These are phyloP conservation scores for Lolium perenne DNA, from an alignment of 176 grass and related monocot species.

Conservation along the genomic window DNA sequence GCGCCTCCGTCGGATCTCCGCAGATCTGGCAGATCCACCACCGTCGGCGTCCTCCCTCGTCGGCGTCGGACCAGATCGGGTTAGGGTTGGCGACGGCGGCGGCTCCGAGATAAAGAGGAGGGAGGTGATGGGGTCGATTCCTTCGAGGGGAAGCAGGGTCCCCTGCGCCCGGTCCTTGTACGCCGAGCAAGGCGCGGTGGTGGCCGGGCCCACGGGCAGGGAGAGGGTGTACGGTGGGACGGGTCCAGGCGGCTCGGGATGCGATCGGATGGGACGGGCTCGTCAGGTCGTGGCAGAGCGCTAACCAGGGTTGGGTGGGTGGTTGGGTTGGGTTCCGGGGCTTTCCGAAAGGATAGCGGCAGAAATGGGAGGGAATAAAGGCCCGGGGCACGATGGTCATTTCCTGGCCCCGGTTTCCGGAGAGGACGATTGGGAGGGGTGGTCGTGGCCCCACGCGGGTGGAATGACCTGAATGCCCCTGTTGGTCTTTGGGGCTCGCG, in stretches of 20 bases:
- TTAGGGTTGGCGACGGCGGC: slow-evolving; percentile 80
- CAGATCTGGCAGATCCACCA: slow-evolving; percentile 41
- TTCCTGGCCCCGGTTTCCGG: slow-evolving; percentile 8
- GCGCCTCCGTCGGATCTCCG: slow-evolving; percentile 53
- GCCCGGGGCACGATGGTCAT: slow-evolving; percentile 23
- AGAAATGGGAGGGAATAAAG: slow-evolving; percentile 51
- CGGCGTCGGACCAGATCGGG: slow-evolving; percentile 58
- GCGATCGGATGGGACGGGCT: slow-evolving; percentile 18
- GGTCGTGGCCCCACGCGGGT: not conserved
- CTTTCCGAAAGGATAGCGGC: slow-evolving; percentile 62
- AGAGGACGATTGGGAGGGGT: not conserved
- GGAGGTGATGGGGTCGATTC: slow-evolving; percentile 60
- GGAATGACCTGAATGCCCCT: slow-evolving; percentile 37
- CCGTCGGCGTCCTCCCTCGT: slow-evolving; percentile 26
- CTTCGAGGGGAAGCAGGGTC: slow-evolving; percentile 55
- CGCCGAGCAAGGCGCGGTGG: not conserved
- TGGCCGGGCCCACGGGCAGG: slow-evolving; percentile 14
- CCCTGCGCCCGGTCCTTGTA: slow-evolving; percentile 47
- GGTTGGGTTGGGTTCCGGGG: slow-evolving; percentile 40
- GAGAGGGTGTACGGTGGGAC: slow-evolving; percentile 22
- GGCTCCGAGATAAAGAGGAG: slow-evolving; percentile 53
- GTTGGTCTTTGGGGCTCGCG: not conserved
- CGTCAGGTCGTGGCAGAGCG: slow-evolving; percentile 54
- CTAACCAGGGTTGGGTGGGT: slow-evolving; percentile 53
- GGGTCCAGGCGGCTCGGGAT: slow-evolving; percentile 8